These are phyloP conservation scores for Pseudogymnoascus sp. DNA, from an alignment of 2,329 filamentous ascomycete species.

Conservation along the genomic window DNA sequence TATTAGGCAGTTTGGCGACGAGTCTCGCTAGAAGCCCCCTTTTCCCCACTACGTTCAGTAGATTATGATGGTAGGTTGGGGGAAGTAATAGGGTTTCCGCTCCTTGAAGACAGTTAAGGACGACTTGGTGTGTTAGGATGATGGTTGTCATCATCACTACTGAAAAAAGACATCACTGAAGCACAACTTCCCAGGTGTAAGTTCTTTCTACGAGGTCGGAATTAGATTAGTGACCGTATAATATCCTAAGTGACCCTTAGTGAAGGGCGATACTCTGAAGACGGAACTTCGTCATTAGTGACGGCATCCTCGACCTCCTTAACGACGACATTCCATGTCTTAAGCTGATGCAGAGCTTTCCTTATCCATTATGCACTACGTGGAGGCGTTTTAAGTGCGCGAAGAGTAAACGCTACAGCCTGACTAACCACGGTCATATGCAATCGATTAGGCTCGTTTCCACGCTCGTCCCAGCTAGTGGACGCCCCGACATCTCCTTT, in stretches of 20 bases:
- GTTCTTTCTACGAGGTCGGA: background rate
- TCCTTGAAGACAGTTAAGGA: background rate
- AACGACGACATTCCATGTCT: background rate
- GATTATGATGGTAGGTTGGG: background rate
- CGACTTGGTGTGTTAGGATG: background rate
- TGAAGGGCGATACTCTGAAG: constrained; percentile 5
- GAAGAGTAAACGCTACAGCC: background rate
- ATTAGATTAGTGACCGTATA: background rate
- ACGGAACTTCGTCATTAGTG: background rate
- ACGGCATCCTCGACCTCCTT: constrained; percentile 8
- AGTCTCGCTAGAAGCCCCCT: background rate
- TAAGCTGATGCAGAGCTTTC: background rate
- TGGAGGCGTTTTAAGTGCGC: background rate
- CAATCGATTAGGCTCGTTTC: background rate
- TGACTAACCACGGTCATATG: background rate
- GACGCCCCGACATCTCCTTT: background rate
- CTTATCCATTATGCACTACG: background rate
- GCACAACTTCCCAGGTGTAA: background rate
- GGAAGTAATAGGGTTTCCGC: background rate
- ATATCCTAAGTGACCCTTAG: background rate
- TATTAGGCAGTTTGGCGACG: background rate
- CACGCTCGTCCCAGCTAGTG: background rate
- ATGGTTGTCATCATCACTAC: background rate
- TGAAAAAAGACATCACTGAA: background rate
- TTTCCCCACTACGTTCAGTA: background rate